Conservation (phyloP, 108 stramenopile genomes). For the Skeletonema marinoi region DNA sequence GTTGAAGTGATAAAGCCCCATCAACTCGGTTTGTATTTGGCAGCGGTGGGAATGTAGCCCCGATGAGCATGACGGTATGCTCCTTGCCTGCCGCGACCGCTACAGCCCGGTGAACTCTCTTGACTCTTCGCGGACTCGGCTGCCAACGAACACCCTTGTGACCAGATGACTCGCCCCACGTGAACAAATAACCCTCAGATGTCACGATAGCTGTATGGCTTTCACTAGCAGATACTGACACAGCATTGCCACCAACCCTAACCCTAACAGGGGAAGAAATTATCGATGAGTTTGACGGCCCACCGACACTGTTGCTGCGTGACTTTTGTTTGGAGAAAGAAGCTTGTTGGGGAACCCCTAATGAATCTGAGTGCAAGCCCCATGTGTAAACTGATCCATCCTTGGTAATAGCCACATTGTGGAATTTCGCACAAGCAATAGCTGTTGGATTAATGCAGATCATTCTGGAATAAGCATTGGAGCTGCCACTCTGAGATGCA, state of each 20-base stretch:
- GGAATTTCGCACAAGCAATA: slow-evolving; percentile 78
- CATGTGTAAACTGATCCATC: slow-evolving; percentile 93
- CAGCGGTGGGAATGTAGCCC: slow-evolving; percentile 66
- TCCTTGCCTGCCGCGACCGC: slow-evolving; percentile 79
- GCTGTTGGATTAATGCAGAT: slow-evolving; percentile 66
- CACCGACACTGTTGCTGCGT: slow-evolving; percentile 14
- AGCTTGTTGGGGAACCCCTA: slow-evolving; percentile 37
- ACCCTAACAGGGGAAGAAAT: slow-evolving; percentile 69
- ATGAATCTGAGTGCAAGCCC: slow-evolving; percentile 80
- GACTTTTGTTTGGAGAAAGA: slow-evolving; percentile 15
- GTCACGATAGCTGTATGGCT: slow-evolving; percentile 81
- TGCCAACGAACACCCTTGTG: slow-evolving; percentile 83
- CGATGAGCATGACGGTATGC: slow-evolving; percentile 79
- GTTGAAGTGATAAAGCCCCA: slow-evolving; percentile 46
- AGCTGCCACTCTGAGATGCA: background rate
- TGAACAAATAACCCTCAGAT: slow-evolving; percentile 72
- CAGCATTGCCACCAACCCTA: slow-evolving; percentile 75
- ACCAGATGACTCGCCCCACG: slow-evolving; percentile 81
- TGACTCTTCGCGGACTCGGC: slow-evolving; percentile 71
- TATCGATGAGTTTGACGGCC: background rate
- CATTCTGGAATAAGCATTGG: slow-evolving; percentile 16
- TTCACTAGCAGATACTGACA: slow-evolving; percentile 78
- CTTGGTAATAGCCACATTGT: slow-evolving; percentile 85
- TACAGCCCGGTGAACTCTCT: slow-evolving; percentile 78
- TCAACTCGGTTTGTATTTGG: slow-evolving; percentile 12